phyloP scores from a whole-genome alignment of 441 rosid species.

The Erysimum cheiri region DNA sequence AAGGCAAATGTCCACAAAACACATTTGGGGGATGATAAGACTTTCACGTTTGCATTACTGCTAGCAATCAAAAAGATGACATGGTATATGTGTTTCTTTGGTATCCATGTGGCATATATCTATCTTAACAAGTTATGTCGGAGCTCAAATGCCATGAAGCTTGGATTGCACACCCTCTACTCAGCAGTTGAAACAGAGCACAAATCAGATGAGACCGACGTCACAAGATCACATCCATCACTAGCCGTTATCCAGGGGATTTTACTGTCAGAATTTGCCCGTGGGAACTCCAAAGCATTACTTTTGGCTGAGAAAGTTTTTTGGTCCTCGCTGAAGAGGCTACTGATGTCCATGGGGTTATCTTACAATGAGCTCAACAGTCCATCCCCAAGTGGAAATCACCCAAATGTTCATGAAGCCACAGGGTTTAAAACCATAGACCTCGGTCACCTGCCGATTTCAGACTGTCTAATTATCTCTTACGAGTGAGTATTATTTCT shows the following conservation, averaged over 20 bases:
- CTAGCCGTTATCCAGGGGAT: slow-evolving; percentile 54
- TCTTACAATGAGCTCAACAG: slow-evolving; percentile 50
- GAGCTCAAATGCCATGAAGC: slow-evolving; percentile 50
- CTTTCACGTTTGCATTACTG: slow-evolving; percentile 53
- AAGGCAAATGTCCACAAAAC: slow-evolving; percentile 44
- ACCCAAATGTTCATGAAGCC: slow-evolving; percentile 37
- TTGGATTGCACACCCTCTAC: slow-evolving; percentile 54
- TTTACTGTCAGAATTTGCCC: slow-evolving; percentile 47
- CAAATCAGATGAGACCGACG: slow-evolving; percentile 44
- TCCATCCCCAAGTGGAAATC: slow-evolving; percentile 41
- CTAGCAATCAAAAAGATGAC: slow-evolving; percentile 64
- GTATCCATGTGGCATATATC: slow-evolving; percentile 55
- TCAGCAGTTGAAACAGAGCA: slow-evolving; percentile 48
- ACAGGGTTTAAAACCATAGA: slow-evolving; percentile 29
- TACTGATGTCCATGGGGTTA: slow-evolving; percentile 57
- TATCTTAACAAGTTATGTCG: slow-evolving; percentile 54
- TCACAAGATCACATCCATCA: slow-evolving; percentile 58
- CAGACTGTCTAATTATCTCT: slow-evolving; percentile 58
- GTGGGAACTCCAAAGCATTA: slow-evolving; percentile 49
- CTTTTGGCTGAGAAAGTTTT: slow-evolving; percentile 57
- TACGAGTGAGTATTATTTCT: slow-evolving; percentile 55
- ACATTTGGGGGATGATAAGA: slow-evolving; percentile 46
- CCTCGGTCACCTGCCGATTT: slow-evolving; percentile 43
- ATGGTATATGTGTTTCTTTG: slow-evolving; percentile 67
- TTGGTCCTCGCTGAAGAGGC: slow-evolving; percentile 59